These are phyloP conservation scores for Blastomyces parvus DNA, from an alignment of 2,329 filamentous ascomycete species.

Conservation along the genomic window DNA sequence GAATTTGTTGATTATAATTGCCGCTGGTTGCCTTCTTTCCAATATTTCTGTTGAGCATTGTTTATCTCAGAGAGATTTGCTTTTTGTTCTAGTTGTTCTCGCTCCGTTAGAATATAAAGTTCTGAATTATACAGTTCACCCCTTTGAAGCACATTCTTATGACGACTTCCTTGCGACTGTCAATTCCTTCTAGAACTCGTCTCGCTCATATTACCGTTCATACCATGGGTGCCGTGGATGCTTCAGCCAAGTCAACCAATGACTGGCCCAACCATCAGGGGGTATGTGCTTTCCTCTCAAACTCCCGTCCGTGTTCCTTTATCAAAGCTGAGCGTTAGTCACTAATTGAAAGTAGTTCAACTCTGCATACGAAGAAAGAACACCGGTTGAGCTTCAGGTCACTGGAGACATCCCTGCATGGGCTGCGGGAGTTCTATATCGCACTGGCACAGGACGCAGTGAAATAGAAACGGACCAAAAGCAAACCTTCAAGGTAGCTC, in stretches of 20 bases:
- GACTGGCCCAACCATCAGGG: slow-evolving; percentile 46
- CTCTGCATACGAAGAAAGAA: slow-evolving; percentile 54
- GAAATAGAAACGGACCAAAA: slow-evolving; percentile 52
- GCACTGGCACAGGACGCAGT: slow-evolving; percentile 62
- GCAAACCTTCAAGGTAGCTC: slow-evolving; percentile 50
- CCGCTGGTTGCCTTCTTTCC: too few relatives aligned
- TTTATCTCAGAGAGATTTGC: too few relatives aligned
- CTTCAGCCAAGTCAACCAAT: slow-evolving; percentile 23
- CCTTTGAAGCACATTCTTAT: background rate
- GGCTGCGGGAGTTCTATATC: slow-evolving; percentile 61
- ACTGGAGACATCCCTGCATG: slow-evolving; percentile 60
- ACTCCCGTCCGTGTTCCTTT: background rate
- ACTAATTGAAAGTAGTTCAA: slow-evolving; percentile 48
- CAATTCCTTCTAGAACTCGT: background rate
- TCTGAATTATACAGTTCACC: background rate
- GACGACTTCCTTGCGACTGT: background rate
- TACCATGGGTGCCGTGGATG: slow-evolving; percentile 6
- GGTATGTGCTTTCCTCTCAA: slow-evolving; percentile 27
- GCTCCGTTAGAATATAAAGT: too few relatives aligned
- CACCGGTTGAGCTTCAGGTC: slow-evolving; percentile 54
- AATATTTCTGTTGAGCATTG: too few relatives aligned
- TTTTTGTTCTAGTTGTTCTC: too few relatives aligned
- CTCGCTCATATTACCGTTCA: background rate
- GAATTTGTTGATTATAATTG: too few relatives aligned
- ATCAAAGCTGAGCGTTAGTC: slow-evolving; percentile 5